These are phyloP conservation scores for Mortierella sp. DNA, from an alignment of 371 early-diverging fungal genomes.

Conservation along the genomic window DNA sequence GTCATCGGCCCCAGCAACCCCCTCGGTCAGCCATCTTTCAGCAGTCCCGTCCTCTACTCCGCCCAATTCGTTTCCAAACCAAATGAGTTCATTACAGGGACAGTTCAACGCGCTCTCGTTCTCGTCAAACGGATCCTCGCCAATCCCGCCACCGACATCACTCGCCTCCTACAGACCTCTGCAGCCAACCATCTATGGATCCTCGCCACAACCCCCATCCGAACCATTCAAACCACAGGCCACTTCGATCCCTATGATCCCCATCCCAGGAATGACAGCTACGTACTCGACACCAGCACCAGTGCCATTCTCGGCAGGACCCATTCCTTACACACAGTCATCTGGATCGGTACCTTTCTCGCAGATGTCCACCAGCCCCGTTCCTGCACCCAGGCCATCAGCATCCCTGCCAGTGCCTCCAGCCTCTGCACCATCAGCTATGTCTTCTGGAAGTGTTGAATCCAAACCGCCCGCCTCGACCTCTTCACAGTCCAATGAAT, in stretches of 20 bases:
- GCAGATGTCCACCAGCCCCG: conserved; percentile 12
- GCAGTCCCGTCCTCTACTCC: not conserved
- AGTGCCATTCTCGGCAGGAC: not conserved
- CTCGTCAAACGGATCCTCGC: not conserved
- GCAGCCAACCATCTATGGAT: conserved; percentile 22
- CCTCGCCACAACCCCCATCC: not conserved
- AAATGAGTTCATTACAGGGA: not conserved
- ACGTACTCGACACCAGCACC: not conserved
- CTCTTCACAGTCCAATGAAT: not conserved
- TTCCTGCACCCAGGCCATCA: conserved; percentile 26
- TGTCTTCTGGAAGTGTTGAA: not conserved
- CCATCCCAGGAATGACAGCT: not conserved
- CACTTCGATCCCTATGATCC: not conserved
- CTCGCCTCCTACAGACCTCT: conserved; percentile 31
- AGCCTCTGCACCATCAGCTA: conserved; percentile 16
- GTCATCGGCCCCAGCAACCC: conserved; percentile 19
- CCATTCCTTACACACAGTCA: not conserved
- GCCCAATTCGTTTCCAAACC: not conserved
- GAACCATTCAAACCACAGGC: not conserved
- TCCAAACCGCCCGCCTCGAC: not conserved
- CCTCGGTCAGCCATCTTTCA: conserved; percentile 1
- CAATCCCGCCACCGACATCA: conserved; percentile 15
- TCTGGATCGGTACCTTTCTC: conserved; percentile 12
- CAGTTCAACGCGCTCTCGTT: conserved; percentile 19
- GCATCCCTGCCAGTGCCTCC: conserved; percentile 14